Percentiles rank a stretch among this genome's conserved stretches.
phyloP scores from a whole-genome alignment of 1,284 basidiomycete species.

The Gymnopus androsaceus region DNA sequence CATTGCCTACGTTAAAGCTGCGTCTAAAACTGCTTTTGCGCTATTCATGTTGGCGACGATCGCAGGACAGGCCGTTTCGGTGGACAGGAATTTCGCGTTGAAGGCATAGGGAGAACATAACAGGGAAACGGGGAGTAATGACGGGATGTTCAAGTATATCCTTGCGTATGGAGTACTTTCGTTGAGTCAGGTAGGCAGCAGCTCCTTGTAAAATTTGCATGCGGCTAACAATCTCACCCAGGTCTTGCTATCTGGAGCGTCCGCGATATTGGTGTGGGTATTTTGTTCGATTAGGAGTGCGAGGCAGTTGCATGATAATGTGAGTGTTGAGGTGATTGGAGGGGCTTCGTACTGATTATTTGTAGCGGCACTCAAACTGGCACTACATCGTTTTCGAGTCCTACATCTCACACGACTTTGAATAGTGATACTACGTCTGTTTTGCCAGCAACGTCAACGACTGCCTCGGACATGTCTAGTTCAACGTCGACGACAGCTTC shows the following conservation, averaged over 20 bases:
- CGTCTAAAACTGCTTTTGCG: conserved; percentile 71
- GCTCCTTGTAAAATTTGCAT: too few relatives aligned
- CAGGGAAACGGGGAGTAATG: conserved; percentile 57
- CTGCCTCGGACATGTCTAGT: too few relatives aligned
- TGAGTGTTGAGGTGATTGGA: conserved; percentile 34
- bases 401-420: too few relatives aligned
- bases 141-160: conserved; percentile 59
- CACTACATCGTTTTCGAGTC: too few relatives aligned
- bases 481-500: too few relatives aligned
- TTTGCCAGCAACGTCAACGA: too few relatives aligned
- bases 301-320: conserved; percentile 74
- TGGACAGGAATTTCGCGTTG: conserved; percentile 70
- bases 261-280: conserved; percentile 74
- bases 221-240: too few relatives aligned
- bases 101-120: conserved; percentile 85
- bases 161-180: conserved; percentile 65
- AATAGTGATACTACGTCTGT: too few relatives aligned
- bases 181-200: conserved; percentile 48
- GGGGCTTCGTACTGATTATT: conserved; percentile 6
- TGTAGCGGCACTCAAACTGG: too few relatives aligned
- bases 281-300: conserved; percentile 79
- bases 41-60: conserved; percentile 66
- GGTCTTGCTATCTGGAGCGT: conserved; percentile 53
- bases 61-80: conserved; percentile 53
- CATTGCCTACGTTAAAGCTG: conserved; percentile 76